phyloP scores from a whole-genome alignment of 345 rosid genomes.

The Gossypium raimondii region DNA sequence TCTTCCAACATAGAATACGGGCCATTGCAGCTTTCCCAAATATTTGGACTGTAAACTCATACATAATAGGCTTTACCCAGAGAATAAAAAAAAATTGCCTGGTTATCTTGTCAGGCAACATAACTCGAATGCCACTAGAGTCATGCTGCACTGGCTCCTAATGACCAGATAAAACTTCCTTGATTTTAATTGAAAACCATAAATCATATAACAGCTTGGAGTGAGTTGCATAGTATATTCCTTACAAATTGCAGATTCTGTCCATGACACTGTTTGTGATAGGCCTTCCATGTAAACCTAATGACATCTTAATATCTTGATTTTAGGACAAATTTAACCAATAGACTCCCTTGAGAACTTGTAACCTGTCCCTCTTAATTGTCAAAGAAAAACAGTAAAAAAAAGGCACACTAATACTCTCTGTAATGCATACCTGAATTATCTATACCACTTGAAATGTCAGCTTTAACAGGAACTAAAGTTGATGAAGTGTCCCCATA shows the following conservation, averaged over 20 bases:
- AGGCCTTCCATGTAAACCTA: neutral
- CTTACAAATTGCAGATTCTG: neutral
- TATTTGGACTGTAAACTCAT: neutral
- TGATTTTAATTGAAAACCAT: neutral
- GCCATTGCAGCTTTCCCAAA: conserved; percentile 6
- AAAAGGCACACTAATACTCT: neutral
- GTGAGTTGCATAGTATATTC: neutral
- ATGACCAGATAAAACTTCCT: conserved; percentile 17
- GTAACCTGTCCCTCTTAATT: neutral
- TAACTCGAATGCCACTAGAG: neutral
- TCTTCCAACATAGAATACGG: conserved; percentile 10
- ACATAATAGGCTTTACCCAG: neutral
- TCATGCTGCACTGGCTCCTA: neutral
- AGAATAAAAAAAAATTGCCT: neutral
- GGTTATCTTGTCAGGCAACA: neutral
- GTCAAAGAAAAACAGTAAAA: neutral
- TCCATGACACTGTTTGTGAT: conserved; percentile 4
- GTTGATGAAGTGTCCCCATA: conserved; percentile 38
- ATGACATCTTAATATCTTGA: neutral
- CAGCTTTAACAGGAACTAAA: conserved; percentile 29
- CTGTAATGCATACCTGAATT: conserved; percentile 38
- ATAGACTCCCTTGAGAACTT: neutral
- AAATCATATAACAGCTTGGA: neutral
- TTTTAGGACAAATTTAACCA: neutral
- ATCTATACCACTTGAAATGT: conserved; percentile 21